These are phyloP conservation scores for Penstemon newberryi DNA, from an alignment of 257 asterid genomes.

Conservation along the genomic window DNA sequence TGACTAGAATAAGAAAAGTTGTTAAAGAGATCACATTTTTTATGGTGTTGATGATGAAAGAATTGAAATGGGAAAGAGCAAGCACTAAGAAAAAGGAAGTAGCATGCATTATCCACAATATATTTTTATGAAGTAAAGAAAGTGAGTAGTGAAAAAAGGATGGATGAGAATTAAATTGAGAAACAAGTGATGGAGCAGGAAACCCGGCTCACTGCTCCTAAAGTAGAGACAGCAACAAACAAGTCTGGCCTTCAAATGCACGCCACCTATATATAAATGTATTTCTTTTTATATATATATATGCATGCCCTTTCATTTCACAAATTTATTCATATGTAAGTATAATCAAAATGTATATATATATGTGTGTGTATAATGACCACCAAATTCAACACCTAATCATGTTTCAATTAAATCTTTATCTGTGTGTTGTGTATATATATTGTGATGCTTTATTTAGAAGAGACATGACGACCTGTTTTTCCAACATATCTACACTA, in stretches of 20 bases:
- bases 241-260: constrained; percentile 30
- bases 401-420: not conserved
- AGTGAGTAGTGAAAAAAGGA: not conserved
- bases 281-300: too few species aligned
- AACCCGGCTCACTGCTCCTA: constrained; percentile 27
- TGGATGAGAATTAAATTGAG: constrained; percentile 22
- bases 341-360: too few species aligned
- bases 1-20: too few species aligned
- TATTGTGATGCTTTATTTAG: not conserved
- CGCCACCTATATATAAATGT: not conserved
- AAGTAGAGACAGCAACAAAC: constrained; percentile 29
- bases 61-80: not conserved
- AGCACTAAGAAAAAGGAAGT: not conserved
- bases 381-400: constrained; percentile 5
- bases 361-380: too few species aligned
- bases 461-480: constrained; percentile 25
- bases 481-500: constrained; percentile 16
- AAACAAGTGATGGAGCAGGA: constrained; percentile 16
- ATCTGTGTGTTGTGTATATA: not conserved
- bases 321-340: too few species aligned
- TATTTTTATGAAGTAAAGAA: not conserved
- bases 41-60: not conserved
- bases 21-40: not conserved
- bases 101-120: not conserved
- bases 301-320: too few species aligned